Conservation (phyloP, 495 filamentous ascomycete species). For the Aspergillus kassunensis region DNA sequence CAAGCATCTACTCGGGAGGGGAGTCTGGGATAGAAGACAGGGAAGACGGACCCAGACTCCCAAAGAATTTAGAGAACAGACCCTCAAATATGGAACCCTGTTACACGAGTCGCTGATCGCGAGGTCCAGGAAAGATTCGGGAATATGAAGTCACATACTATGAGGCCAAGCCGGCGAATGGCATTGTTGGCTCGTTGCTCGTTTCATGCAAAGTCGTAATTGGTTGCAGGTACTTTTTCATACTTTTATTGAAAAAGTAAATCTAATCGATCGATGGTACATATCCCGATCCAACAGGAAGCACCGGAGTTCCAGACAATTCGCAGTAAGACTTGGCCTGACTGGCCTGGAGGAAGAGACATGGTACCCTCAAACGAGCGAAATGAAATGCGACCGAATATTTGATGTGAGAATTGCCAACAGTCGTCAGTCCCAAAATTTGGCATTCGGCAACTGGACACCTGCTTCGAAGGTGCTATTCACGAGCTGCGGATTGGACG, state of each 20-base stretch:
- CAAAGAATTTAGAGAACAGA: too few species aligned
- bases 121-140: background rate
- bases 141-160: slow-evolving; percentile 1
- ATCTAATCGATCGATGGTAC: background rate
- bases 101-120: slow-evolving; percentile 13
- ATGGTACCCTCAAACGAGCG: background rate
- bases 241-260: background rate
- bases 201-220: slow-evolving; percentile 6
- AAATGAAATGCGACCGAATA: background rate
- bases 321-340: background rate
- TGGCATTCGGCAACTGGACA: background rate
- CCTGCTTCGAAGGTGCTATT: background rate
- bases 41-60: background rate
- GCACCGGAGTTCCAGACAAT: background rate
- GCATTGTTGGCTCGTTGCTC: background rate
- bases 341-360: background rate
- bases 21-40: background rate
- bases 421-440: background rate
- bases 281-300: background rate
- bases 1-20: background rate
- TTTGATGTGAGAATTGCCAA: background rate
- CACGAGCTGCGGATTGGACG: slow-evolving; percentile 1
- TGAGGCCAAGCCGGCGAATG: slow-evolving; percentile 7
- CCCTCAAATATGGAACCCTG: slow-evolving; percentile 10
- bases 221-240: slow-evolving; percentile 11